Evolutionary conservation across 2,329 filamentous ascomycete genomes (phyloP).

Genomic region (Diplodia mutila): DNA sequence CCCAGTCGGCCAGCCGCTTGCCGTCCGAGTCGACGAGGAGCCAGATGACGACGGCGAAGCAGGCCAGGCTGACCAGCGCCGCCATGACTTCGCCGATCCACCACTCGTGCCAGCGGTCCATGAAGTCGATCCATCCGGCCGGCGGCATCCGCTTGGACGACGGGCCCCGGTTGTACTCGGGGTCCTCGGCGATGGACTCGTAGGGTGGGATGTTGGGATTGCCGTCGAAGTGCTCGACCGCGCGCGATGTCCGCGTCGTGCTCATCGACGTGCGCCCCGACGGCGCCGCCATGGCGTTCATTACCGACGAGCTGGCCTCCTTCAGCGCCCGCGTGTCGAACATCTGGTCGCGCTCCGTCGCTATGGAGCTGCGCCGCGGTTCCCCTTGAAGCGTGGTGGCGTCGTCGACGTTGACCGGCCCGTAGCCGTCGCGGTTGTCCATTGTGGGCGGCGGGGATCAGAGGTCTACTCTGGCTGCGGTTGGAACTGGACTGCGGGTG

Average conservation of each 20-base stretch:
- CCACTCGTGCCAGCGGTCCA: conserved; percentile 7
- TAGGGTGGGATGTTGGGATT: conserved; percentile 20
- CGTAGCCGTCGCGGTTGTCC: conserved; percentile 17
- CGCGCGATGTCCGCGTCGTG: conserved; percentile 13
- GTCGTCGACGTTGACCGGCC: conserved; percentile 16
- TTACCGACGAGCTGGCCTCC: background rate
- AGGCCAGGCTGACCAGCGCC: background rate
- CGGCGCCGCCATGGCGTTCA: conserved; percentile 6
- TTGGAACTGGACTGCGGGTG: background rate
- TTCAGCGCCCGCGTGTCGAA: background rate
- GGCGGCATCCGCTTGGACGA: background rate
- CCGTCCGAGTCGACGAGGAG: background rate
- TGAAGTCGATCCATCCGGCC: background rate
- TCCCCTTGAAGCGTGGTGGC: conserved; percentile 1
- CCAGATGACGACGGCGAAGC: conserved; percentile 6
- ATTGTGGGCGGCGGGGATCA: background rate
- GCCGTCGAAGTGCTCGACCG: conserved; percentile 20
- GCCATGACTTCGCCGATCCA: background rate
- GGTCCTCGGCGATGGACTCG: conserved; percentile 19
- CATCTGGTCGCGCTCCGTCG: background rate
- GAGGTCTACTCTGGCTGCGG: background rate
- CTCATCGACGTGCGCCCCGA: conserved; percentile 20
- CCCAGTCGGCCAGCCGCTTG: conserved; percentile 8
- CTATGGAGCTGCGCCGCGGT: conserved; percentile 2
- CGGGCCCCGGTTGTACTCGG: background rate